Conservation (phyloP, 2,329 filamentous ascomycete species). For the Zalaria sp. region DNA sequence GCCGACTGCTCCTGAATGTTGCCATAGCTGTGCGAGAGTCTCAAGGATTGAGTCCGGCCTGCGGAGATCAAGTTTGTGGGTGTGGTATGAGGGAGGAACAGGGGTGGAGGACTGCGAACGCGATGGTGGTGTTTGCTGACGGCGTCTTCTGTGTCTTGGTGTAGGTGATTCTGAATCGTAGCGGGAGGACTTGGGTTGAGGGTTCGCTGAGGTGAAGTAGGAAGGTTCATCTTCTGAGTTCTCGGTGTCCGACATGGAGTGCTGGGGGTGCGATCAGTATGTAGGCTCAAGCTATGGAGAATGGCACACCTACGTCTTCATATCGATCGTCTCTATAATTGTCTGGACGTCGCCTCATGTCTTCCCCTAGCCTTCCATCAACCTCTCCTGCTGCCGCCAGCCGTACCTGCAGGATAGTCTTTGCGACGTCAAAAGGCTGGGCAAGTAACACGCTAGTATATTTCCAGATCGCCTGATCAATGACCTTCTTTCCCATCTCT, state of each 20-base stretch:
- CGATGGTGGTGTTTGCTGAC: constrained; percentile 27
- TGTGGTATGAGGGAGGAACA: constrained; percentile 21
- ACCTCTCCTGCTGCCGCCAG: constrained; percentile 24
- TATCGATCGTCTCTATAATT: background rate
- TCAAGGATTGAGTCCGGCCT: constrained; percentile 72
- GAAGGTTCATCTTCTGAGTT: constrained; percentile 56
- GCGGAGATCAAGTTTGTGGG: constrained; percentile 55
- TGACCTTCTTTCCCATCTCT: constrained; percentile 58
- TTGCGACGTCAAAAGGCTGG: constrained; percentile 95
- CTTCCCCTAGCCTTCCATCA: background rate
- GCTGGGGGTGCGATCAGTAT: background rate
- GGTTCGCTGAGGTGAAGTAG: constrained; percentile 67
- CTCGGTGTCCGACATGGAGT: constrained; percentile 40
- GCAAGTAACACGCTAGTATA: constrained; percentile 80
- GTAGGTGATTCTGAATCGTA: constrained; percentile 25
- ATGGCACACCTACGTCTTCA: constrained; percentile 8
- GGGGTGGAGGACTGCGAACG: constrained; percentile 23
- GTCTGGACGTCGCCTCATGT: background rate
- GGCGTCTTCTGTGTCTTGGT: constrained; percentile 29
- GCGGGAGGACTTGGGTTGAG: constrained; percentile 23
- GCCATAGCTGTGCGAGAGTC: constrained; percentile 76
- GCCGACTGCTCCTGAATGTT: constrained; percentile 77
- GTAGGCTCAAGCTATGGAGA: no score
- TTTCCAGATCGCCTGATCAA: constrained; percentile 82
- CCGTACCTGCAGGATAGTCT: constrained; percentile 75